A percentile compares a stretch with the other conserved stretches of the same genome.
Evolutionary conservation across 768 basidiomycete species (phyloP).

Genomic region (Boletus sp.): DNA sequence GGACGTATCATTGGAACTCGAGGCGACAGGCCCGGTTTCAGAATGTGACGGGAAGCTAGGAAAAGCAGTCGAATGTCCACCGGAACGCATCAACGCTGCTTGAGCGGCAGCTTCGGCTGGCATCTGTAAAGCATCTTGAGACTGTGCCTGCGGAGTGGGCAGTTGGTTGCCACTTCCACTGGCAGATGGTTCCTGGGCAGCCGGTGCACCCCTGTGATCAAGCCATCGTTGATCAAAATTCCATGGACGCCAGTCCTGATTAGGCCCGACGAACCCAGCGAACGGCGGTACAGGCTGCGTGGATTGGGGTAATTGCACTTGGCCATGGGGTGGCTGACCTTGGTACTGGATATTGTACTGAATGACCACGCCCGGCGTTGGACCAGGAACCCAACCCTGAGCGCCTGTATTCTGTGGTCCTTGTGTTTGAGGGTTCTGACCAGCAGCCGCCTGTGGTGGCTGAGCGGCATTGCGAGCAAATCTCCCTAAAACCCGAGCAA

Average conservation of each 20-base stretch:
- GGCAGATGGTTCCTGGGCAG: conserved; percentile 11
- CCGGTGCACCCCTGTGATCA: conserved; percentile 9
- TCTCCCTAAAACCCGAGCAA: conserved; percentile 42
- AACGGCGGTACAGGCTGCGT: conserved; percentile 51
- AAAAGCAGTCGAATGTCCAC: conserved; percentile 14
- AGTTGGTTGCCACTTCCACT: background rate
- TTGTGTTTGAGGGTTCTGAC: conserved; percentile 30
- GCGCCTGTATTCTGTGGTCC: conserved; percentile 34
- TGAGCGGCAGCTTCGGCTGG: conserved; percentile 59
- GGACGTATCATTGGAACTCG: conserved; percentile 7
- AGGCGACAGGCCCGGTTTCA: conserved; percentile 6
- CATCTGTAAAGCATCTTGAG: conserved; percentile 19
- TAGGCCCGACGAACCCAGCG: conserved; percentile 62
- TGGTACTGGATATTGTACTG: conserved; percentile 67
- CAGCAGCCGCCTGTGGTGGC: conserved; percentile 34
- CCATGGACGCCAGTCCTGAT: conserved; percentile 68
- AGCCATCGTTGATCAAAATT: conserved; percentile 39
- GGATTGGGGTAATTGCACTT: conserved; percentile 30
- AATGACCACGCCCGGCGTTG: conserved; percentile 51
- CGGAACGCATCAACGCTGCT: conserved; percentile 60
- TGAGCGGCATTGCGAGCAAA: conserved; percentile 55
- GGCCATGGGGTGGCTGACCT: conserved; percentile 35
- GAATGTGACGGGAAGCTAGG: background rate
- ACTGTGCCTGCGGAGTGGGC: conserved; percentile 6
- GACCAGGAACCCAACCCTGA: conserved; percentile 35